Conservation (phyloP, 768 basidiomycete species). For the Tulasnella sp. region DNA sequence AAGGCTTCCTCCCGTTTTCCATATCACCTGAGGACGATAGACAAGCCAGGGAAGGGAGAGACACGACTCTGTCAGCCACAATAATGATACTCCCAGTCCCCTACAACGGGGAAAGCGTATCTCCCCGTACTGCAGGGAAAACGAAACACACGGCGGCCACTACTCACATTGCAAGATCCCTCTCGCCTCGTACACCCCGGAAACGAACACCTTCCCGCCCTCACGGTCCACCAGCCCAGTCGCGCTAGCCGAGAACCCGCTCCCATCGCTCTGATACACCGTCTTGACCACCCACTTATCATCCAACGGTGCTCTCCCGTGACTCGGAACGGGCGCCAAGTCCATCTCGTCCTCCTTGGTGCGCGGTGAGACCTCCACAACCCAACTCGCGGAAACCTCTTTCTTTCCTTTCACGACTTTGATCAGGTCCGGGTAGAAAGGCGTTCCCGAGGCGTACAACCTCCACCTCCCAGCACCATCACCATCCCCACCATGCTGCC, state of each 20-base stretch:
- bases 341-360: conserved; percentile 17
- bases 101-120: not conserved
- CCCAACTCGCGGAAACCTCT: conserved; percentile 45
- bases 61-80: not conserved
- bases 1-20: not conserved
- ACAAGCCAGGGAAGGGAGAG: not conserved
- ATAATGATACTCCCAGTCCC: too few species aligned
- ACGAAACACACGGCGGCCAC: not conserved
- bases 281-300: conserved; percentile 39
- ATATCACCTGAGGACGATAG: not conserved
- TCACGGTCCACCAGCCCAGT: conserved; percentile 6
- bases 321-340: conserved; percentile 37
- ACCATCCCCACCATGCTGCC: too few species aligned
- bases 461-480: too few species aligned
- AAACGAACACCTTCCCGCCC: conserved; percentile 12
- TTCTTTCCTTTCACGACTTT: conserved; percentile 35
- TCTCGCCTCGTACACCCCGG: conserved; percentile 16
- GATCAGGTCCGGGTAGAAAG: conserved; percentile 44
- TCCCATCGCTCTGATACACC: conserved; percentile 64
- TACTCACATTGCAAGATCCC: conserved; percentile 16
- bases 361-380: conserved; percentile 29
- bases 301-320: conserved; percentile 29
- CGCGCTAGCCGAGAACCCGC: conserved; percentile 4
- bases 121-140: not conserved
- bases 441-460: conserved; percentile 54